These are phyloP conservation scores for Herpotrichia juniperi DNA, from an alignment of 2,329 filamentous ascomycete genomes.

Conservation along the genomic window DNA sequence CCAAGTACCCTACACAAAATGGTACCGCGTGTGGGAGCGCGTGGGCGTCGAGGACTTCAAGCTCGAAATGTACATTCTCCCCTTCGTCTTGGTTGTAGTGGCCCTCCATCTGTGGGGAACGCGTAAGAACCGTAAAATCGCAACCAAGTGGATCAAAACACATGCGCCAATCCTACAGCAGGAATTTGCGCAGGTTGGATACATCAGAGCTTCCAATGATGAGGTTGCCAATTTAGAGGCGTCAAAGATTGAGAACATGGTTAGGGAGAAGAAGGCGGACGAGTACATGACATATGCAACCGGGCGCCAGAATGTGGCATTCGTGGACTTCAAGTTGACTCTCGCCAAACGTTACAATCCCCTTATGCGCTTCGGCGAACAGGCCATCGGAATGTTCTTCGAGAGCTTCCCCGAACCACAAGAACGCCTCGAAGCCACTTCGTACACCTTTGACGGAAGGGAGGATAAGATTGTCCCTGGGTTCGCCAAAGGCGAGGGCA, in stretches of 20 bases:
- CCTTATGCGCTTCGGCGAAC: conserved; percentile 69
- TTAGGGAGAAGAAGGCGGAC: conserved; percentile 87
- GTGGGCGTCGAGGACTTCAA: conserved; percentile 83
- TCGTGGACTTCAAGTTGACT: conserved; percentile 82
- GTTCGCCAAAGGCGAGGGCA: conserved; percentile 66
- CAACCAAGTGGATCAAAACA: conserved; percentile 78
- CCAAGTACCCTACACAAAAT: conserved; percentile 79
- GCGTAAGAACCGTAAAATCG: conserved; percentile 78
- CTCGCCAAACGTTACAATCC: conserved; percentile 90
- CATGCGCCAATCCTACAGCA: conserved; percentile 73
- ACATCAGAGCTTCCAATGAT: conserved; percentile 57
- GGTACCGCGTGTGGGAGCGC: conserved; percentile 97
- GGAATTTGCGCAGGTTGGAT: conserved; percentile 90
- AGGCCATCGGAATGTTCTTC: conserved; percentile 74
- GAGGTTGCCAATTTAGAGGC: conserved; percentile 51
- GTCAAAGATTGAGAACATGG: conserved; percentile 62
- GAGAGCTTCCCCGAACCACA: conserved; percentile 73
- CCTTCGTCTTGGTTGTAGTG: conserved; percentile 75
- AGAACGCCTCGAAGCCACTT: conserved; percentile 76
- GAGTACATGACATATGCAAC: conserved; percentile 89
- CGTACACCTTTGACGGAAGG: conserved; percentile 91
- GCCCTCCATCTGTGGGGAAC: conserved; percentile 82
- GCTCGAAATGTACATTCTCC: conserved; percentile 81
- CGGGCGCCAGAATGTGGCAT: conserved; percentile 90
- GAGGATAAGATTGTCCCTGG: conserved; percentile 77